phyloP scores from a whole-genome alignment of 2,329 filamentous ascomycete genomes.

The Colletotrichum tropicale region DNA sequence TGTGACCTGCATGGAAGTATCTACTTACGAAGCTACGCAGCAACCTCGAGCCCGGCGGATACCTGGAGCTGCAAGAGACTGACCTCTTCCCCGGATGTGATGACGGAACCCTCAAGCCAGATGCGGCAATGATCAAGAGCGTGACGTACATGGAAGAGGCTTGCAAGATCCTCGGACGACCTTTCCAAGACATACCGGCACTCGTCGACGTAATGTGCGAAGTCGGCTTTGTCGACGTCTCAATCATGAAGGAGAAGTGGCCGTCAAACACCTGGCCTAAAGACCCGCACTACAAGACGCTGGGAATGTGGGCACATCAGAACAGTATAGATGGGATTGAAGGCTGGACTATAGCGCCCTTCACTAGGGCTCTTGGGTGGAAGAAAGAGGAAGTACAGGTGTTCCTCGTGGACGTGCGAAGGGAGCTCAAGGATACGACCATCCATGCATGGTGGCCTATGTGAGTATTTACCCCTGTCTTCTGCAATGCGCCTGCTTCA shows the following conservation, averaged over 20 bases:
- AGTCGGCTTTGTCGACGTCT: slow-evolving; percentile 58
- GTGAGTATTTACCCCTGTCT: slow-evolving; percentile 26
- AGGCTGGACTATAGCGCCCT: slow-evolving; percentile 38
- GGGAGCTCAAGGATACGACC: slow-evolving; percentile 32
- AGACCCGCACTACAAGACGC: slow-evolving; percentile 53
- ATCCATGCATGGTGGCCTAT: slow-evolving; percentile 43
- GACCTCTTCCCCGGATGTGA: slow-evolving; percentile 41
- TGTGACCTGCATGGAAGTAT: background rate
- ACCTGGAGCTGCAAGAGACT: slow-evolving; percentile 47
- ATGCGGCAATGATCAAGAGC: slow-evolving; percentile 33
- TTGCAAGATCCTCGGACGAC: slow-evolving; percentile 30
- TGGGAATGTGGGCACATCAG: slow-evolving; percentile 42
- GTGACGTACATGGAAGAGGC: slow-evolving; percentile 31
- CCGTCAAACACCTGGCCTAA: slow-evolving; percentile 57
- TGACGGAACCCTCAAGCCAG: slow-evolving; percentile 37
- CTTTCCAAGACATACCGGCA: slow-evolving; percentile 27
- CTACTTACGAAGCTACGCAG: background rate
- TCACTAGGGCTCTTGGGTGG: slow-evolving; percentile 37
- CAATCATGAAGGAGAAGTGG: slow-evolving; percentile 50
- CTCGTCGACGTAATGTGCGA: slow-evolving; percentile 46
- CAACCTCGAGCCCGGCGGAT: slow-evolving; percentile 45
- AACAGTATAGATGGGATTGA: slow-evolving; percentile 37
- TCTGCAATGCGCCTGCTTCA: background rate
- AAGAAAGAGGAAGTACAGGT: slow-evolving; percentile 33
- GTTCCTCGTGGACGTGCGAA: slow-evolving; percentile 36